These are phyloP conservation scores for Dryadomyces quercus-mongolicae DNA, from an alignment of 2,329 filamentous ascomycete genomes.

Conservation along the genomic window DNA sequence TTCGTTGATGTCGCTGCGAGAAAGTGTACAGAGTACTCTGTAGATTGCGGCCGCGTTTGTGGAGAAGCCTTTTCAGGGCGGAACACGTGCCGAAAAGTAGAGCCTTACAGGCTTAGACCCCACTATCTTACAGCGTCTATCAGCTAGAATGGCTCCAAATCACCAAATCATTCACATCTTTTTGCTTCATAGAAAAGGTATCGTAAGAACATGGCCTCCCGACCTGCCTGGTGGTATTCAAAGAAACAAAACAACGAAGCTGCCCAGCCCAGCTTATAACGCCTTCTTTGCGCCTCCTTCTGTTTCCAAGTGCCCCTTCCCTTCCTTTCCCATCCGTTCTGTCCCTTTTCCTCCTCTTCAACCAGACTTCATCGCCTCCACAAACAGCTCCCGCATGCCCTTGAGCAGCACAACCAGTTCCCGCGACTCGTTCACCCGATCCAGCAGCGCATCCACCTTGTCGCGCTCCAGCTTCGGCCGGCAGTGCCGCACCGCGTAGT, in stretches of 20 bases:
- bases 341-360: no score
- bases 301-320: neutral
- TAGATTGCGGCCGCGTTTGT: neutral
- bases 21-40: no score
- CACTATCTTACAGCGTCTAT: neutral
- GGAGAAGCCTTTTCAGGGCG: neutral
- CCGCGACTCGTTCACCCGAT: conserved; percentile 69
- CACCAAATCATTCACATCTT: no score
- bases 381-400: conserved; percentile 71
- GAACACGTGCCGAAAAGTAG: no score
- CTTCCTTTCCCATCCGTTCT: no score
- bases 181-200: no score
- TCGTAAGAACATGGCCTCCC: no score
- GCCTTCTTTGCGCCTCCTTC: neutral
- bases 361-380: conserved; percentile 48
- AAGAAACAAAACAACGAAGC: neutral
- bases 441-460: conserved; percentile 63
- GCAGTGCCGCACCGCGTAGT: conserved; percentile 75
- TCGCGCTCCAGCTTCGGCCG: conserved; percentile 73
- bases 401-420: conserved; percentile 64
- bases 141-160: no score
- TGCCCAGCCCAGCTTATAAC: neutral
- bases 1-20: no score
- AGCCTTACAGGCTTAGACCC: no score
- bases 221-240: neutral